phyloP scores from a whole-genome alignment of 441 rosid species.

The Adansonia rubrostipa region DNA sequence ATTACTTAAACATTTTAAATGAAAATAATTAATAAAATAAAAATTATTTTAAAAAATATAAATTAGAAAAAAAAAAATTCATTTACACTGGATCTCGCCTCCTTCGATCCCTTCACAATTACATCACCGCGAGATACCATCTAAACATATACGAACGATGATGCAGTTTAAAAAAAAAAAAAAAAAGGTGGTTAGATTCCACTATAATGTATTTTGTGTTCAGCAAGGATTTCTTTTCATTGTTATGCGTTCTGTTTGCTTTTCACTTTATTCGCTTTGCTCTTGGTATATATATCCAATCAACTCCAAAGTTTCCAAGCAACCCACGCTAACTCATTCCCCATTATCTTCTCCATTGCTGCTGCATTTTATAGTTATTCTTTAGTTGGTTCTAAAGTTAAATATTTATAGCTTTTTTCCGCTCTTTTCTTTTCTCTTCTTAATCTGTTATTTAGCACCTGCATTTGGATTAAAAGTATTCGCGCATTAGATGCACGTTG shows the following conservation, averaged over 20 bases:
- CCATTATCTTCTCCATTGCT: neutral
- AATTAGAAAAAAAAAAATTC: too few relatives aligned
- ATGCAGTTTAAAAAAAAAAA: too few relatives aligned
- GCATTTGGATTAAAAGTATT: neutral
- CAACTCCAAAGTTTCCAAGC: neutral
- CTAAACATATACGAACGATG: too few relatives aligned
- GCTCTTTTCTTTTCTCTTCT: neutral
- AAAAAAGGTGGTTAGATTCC: too few relatives aligned
- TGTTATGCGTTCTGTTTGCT: neutral
- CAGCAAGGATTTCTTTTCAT: neutral
- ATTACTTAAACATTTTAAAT: too few relatives aligned
- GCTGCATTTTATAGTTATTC: neutral
- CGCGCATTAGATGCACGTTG: neutral
- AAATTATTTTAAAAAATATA: too few relatives aligned
- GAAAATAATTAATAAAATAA: too few relatives aligned
- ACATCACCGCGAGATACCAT: too few relatives aligned
- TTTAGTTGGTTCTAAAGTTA: neutral
- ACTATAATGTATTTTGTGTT: neutral
- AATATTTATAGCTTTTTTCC: neutral
- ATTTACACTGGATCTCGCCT: too few relatives aligned
- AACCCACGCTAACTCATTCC: neutral
- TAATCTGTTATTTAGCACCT: neutral
- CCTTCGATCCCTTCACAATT: too few relatives aligned
- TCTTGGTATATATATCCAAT: neutral
- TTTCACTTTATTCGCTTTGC: neutral